These are phyloP conservation scores for Eucalyptus marginata DNA, from an alignment of 345 rosid species.

Conservation along the genomic window DNA sequence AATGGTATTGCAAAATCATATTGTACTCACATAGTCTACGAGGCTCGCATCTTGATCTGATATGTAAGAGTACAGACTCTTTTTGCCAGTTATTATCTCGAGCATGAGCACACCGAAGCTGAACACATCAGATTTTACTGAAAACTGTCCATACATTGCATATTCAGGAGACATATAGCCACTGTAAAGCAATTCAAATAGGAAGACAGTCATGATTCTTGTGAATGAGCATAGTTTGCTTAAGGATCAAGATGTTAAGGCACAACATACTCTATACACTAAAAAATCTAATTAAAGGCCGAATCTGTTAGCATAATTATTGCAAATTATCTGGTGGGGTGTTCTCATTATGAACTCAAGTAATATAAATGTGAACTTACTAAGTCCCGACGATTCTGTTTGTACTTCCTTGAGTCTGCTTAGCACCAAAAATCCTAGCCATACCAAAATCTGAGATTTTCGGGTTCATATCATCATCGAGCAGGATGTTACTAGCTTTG, in stretches of 20 bases:
- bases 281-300: background rate
- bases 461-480: background rate
- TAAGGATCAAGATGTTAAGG: background rate
- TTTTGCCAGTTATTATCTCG: background rate
- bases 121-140: background rate
- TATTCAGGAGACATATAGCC: background rate
- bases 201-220: background rate
- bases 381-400: background rate
- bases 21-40: background rate
- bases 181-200: background rate
- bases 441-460: background rate
- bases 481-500: background rate
- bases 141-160: background rate
- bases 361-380: background rate
- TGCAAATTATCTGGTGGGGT: background rate
- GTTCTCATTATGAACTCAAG: background rate
- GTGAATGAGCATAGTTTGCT: background rate
- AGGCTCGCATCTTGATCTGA: background rate
- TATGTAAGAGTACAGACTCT: background rate
- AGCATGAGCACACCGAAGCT: background rate
- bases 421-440: background rate
- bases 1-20: background rate
- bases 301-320: background rate
- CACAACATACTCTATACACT: background rate
- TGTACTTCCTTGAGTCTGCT: background rate